phyloP scores from a whole-genome alignment of 306 rosid genomes.

The Casuarina equisetifolia region DNA sequence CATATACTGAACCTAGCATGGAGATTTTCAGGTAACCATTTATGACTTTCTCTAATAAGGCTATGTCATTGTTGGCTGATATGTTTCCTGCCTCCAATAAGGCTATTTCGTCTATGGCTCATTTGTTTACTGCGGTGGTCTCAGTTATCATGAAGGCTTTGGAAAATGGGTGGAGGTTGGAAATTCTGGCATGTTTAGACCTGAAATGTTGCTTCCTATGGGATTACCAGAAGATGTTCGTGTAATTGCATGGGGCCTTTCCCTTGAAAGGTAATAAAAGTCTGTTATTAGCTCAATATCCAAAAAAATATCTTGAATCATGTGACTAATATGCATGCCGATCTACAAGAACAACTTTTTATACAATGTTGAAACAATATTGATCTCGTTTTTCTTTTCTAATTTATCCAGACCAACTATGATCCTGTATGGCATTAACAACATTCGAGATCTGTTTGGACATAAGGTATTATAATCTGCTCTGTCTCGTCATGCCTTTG shows the following conservation, averaged over 20 bases:
- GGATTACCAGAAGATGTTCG: slow-evolving; percentile 96
- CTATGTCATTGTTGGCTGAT: slow-evolving; percentile 18
- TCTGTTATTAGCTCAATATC: neutral
- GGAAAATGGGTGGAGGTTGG: slow-evolving; percentile 92
- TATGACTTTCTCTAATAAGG: slow-evolving; percentile 6
- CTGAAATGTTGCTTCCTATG: slow-evolving; percentile 97
- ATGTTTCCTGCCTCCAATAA: slow-evolving; percentile 5
- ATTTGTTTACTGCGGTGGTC: slow-evolving; percentile 1
- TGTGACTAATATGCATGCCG: neutral
- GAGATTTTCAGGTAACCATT: slow-evolving; percentile 77
- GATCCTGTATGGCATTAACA: slow-evolving; percentile 81
- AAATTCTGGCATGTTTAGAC: slow-evolving; percentile 97
- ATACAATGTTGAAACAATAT: slow-evolving; percentile 1
- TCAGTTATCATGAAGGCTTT: slow-evolving; percentile 92
- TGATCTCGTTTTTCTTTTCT: slow-evolving; percentile 9
- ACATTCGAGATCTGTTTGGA: slow-evolving; percentile 93
- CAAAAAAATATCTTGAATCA: neutral
- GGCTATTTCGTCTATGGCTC: slow-evolving; percentile 18
- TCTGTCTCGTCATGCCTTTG: neutral
- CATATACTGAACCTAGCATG: slow-evolving; percentile 98
- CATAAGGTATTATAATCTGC: slow-evolving; percentile 58
- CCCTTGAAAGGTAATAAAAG: slow-evolving; percentile 79
- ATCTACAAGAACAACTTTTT: slow-evolving; percentile 7
- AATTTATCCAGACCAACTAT: slow-evolving; percentile 78
- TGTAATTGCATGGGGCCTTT: slow-evolving; percentile 95